These are phyloP conservation scores for Pleurotus pulmonarius DNA, from an alignment of 768 basidiomycete species.

Conservation along the genomic window DNA sequence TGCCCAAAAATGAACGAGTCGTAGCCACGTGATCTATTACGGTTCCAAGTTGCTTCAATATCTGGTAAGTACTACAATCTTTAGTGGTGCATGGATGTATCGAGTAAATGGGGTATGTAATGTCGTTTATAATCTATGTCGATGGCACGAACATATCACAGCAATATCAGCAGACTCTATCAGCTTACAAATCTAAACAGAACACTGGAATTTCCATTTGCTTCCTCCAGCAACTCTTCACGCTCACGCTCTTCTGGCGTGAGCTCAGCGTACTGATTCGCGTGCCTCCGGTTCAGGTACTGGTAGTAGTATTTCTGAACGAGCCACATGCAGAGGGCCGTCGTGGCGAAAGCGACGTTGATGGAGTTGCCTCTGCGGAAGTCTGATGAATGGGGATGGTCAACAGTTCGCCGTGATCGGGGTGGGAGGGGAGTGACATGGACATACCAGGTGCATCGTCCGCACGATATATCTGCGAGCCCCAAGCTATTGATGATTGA, in stretches of 20 bases:
- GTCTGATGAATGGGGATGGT: neutral
- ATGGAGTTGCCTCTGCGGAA: constrained; percentile 14
- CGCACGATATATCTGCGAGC: constrained; percentile 12
- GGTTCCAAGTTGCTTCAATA: too few species aligned
- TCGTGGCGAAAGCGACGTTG: constrained; percentile 14
- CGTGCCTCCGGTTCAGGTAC: constrained; percentile 7
- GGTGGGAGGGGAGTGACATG: neutral
- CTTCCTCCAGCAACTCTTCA: neutral
- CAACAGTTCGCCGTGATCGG: neutral
- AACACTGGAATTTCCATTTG: constrained; percentile 4
- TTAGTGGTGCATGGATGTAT: too few species aligned
- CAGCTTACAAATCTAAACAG: constrained; percentile 2
- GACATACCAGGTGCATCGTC: constrained; percentile 10
- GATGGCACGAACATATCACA: too few species aligned
- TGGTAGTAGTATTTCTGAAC: constrained; percentile 15
- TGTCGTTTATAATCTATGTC: too few species aligned
- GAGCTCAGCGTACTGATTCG: neutral
- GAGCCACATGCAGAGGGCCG: constrained; percentile 13
- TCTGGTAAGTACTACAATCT: too few species aligned
- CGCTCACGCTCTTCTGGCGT: neutral
- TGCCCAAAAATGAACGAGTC: too few species aligned
- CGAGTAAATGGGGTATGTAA: too few species aligned
- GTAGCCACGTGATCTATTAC: too few species aligned
- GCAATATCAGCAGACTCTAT: neutral
- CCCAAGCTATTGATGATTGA: constrained; percentile 6